Base-by-base conservation (phyloP, 257 asterid genomes). In the Orobanche coerulescens region DNA sequence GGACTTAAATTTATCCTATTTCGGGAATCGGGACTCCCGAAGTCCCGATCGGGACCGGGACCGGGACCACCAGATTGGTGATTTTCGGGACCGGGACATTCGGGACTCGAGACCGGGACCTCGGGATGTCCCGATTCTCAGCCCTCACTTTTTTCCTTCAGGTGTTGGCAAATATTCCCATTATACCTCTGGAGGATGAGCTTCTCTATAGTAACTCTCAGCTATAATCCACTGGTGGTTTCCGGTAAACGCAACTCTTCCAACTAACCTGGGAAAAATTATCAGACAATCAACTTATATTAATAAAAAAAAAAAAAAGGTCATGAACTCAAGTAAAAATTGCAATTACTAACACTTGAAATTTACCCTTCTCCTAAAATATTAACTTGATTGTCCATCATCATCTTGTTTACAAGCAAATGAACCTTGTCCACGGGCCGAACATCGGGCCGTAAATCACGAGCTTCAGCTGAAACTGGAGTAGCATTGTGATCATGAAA, bases 301-400 rank as follows among this genome's bases (percentile, higher is more conserved):
- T 20, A 6, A 5, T 2, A 24, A 24, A 23, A 51, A 52, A 11
- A 52, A 23, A 25, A 26, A 12, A n/a, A n/a, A n/a, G n/a, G n/a
- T 36, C 10, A 36, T 36, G 28, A 18, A 14, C 30, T 14, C 23
- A 43, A 55, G 44, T 20, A 51, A 40, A 46, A 16, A 28, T 12
- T 20, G 25, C 4, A 55, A 52, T 53, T 40, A 42, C 49, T 19
- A 40, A 72, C 56, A 60, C 28, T 7, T 24, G 36, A 49, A 53
- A 15, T 2, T 63, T 85, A 90, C 97, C 98, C 96, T 82, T 92
- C 91, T 71, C 96, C 98, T 23, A 88, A 75, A 5, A 88, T 73
- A 65, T 76, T 79, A 63, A 88, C 82, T 68, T 86, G 87, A 75
- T 58, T 79, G 72, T 84, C 87, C 85, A 81, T 75, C 95, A 84